Evolutionary conservation across 2,329 filamentous ascomycete genomes (phyloP).

Genomic region (Coniochaeta sp.): DNA sequence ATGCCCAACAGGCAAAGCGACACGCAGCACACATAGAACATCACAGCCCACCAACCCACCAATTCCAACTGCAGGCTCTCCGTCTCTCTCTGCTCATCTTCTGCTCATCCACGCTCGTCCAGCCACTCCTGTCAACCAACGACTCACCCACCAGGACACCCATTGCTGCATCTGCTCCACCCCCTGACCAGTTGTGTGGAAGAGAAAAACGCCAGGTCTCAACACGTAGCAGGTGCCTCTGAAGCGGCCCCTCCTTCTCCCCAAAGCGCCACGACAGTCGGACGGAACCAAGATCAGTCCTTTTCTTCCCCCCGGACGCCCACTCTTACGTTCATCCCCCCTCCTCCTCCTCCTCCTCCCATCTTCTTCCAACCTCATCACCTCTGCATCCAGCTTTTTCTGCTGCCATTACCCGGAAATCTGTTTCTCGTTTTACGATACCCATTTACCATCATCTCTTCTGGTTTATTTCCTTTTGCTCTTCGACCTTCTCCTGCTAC

Average conservation of each 20-base stretch:
- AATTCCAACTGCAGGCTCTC: neutral
- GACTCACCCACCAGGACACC: neutral
- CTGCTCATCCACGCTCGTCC: neutral
- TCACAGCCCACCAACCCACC: neutral
- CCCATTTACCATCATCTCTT: constrained; percentile 6
- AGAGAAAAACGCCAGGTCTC: neutral
- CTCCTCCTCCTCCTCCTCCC: constrained; percentile 9
- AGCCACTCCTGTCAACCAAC: neutral
- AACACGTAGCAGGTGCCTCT: constrained; percentile 8
- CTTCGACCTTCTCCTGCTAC: constrained; percentile 4
- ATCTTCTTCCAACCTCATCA: constrained; percentile 6
- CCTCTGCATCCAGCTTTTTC: constrained; percentile 2
- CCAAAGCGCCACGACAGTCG: neutral
- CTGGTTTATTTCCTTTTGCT: constrained; percentile 18
- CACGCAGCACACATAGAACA: neutral
- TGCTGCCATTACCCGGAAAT: constrained; percentile 15
- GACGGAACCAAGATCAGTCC: constrained; percentile 7
- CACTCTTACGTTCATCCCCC: constrained; percentile 6
- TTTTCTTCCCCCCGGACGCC: constrained; percentile 18
- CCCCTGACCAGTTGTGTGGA: neutral
- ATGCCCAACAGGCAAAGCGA: neutral
- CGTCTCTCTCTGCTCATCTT: neutral
- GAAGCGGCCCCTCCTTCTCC: constrained; percentile 3
- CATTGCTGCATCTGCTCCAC: neutral
- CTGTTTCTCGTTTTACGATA: neutral